Evolutionary conservation across 169 alveolate species (phyloP), one percentile per base, ranked within the genome.

Genomic region (Plasmodium reichenowi): DNA sequence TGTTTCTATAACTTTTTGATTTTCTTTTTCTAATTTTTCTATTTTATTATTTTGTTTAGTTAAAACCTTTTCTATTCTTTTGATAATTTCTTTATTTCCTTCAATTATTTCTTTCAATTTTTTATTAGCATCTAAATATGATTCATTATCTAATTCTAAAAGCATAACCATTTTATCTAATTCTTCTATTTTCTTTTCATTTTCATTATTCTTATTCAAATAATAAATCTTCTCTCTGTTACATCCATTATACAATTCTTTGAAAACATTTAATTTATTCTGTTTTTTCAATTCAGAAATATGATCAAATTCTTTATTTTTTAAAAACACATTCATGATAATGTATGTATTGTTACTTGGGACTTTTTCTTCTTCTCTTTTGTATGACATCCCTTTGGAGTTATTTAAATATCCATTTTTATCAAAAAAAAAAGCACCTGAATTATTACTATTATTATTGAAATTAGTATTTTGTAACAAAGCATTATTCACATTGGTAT

Each of bases 161-260:
- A 83, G 68, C 91, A 83, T 83, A 56, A 83, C 91, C 20, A 72
- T 66, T 58, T 83, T 83, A 62, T 83, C 91, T 8, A 83, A 56
- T 83, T 67, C 56, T 68, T 83, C 91, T 3, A 83, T 83, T 68
- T 83, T 83, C 32, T 43, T 83, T 70, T 83, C 91, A 68, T 83
- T 83, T 58, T 83, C 91, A n/a, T 68, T 70, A 48, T 38, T 83
- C 20, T 54, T 83, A 38, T 52, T 68, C 67, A 68, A 78, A 67
- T 83, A 83, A 60, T 54, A 83, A 3, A 83, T 56, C 24, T 83
- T 83, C 29, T 83, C 91, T 10, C 68, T 83, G 50, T 83, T 83
- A 63, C 85, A 68, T 43, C 29, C 50, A 60, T 67, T 83, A 58
- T 68, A 83, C 58, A 83, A 62, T 43, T 83, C 72, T 29, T 83